Evolutionary conservation across 2,329 filamentous ascomycete species (phyloP), one percentile per base, ranked within the genome.

Genomic region (Aspergillus novofumigatus): DNA sequence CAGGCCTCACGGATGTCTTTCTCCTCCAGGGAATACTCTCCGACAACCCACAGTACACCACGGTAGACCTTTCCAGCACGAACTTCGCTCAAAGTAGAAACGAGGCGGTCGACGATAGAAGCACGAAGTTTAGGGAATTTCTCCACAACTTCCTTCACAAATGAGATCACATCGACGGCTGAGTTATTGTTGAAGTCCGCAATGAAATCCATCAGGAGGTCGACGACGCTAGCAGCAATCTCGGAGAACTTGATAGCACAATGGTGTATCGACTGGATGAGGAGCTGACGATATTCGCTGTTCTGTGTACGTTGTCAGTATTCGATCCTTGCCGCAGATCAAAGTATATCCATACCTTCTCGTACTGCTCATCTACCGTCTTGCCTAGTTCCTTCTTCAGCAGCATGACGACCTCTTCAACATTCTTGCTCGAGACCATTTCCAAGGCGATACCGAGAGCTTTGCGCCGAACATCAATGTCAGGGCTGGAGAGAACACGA

Each of bases 191-290:
- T 97, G 74, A 97, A 97, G 74, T 99, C 94, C 52, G 90, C 91
- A 69, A 99, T 97, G 72, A 97, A 97, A 76, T 99, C 94, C 94
- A 99, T 99, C 54, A 99, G 83, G 48, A 97, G 84, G 63, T 94
- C 94, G 54, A 99, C 94, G 17, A 99, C 94, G 70, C 91, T 97
- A 49, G 93, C 90, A 26, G 94, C 94, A 61, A 99, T 93, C 76
- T 99, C 93, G 10, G 94, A 97, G 80, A 97, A 97, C 72, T 96
- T 97, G 81, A 99, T 97, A 67, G 94, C 94, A 75, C 94, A 97
- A 73, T 95, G 92, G 75, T 99, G 94, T 70, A 99, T 99, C 41
- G 92, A 91, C 75, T 97, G 92, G 65, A 99, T 97, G 60, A 99
- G 83, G 8, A 99, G 83, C 69, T 95, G 92, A 66, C 94, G 89